A percentile compares a stretch with the other conserved stretches of the same genome.
Conservation (phyloP, 2,329 filamentous ascomycete species). For the Pseudogymnoascus sp. region DNA sequence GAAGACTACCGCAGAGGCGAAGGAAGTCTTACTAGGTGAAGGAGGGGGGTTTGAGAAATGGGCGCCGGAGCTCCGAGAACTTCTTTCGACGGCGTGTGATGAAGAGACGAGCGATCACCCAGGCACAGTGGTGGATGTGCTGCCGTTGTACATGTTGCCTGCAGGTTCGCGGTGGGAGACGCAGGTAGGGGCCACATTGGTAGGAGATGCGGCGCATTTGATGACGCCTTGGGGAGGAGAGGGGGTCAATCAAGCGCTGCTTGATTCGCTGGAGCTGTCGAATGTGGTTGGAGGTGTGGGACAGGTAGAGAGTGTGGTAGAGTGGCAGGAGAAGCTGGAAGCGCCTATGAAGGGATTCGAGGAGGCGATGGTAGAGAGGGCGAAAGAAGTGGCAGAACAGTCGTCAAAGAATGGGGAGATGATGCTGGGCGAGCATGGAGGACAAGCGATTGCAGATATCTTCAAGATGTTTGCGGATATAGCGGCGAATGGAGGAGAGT, state of each 20-base stretch:
- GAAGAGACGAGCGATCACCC: slow-evolving; percentile 16
- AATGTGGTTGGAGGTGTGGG: slow-evolving; percentile 36
- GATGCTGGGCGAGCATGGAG: slow-evolving; percentile 13
- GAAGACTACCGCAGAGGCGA: slow-evolving; percentile 15
- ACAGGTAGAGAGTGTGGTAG: not conserved
- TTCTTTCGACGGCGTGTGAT: slow-evolving; percentile 24
- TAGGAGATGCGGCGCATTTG: slow-evolving; percentile 45
- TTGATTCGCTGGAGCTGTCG: slow-evolving; percentile 37
- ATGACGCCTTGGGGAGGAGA: slow-evolving; percentile 42
- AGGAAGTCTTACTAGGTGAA: slow-evolving; percentile 21
- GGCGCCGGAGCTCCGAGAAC: slow-evolving; percentile 23
- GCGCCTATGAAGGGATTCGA: slow-evolving; percentile 24
- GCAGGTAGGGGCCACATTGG: slow-evolving; percentile 35
- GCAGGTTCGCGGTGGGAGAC: slow-evolving; percentile 19
- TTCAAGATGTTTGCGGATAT: not conserved
- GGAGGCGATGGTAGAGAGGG: slow-evolving; percentile 15
- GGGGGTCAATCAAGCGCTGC: slow-evolving; percentile 32
- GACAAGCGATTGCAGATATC: not conserved
- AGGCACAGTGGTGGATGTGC: slow-evolving; percentile 18
- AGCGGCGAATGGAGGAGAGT: not conserved
- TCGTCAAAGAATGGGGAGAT: slow-evolving; percentile 12
- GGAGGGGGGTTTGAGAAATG: slow-evolving; percentile 24
- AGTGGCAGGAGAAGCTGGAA: slow-evolving; percentile 18
- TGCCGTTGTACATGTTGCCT: slow-evolving; percentile 20
- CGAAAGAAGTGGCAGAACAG: slow-evolving; percentile 12